These are phyloP conservation scores for Colletotrichum filicis DNA, from an alignment of 2,329 filamentous ascomycete species.

Conservation along the genomic window DNA sequence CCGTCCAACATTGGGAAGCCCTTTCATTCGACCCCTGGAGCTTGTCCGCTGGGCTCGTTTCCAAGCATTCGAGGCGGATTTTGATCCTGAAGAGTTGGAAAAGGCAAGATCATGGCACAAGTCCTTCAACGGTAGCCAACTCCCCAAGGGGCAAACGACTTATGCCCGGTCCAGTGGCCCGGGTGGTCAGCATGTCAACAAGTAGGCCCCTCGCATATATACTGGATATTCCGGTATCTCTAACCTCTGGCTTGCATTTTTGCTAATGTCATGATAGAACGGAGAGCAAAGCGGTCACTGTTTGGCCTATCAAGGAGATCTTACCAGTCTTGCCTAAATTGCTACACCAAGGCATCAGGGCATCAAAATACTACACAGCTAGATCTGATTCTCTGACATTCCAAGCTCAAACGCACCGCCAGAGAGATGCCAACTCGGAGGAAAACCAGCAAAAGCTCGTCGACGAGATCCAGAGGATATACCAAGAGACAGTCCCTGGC, in stretches of 20 bases:
- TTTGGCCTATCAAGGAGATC: slow-evolving; percentile 61
- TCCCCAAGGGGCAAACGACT: slow-evolving; percentile 64
- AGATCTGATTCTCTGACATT: slow-evolving; percentile 64
- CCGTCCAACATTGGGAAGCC: neutral
- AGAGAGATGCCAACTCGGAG: slow-evolving; percentile 61
- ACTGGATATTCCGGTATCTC: neutral
- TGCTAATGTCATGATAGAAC: slow-evolving; percentile 53
- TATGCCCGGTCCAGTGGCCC: slow-evolving; percentile 70
- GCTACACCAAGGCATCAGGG: slow-evolving; percentile 57
- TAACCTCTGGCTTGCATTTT: too few species aligned
- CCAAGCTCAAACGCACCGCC: slow-evolving; percentile 65
- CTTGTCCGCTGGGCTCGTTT: slow-evolving; percentile 44
- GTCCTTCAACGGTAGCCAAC: slow-evolving; percentile 52
- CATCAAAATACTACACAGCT: slow-evolving; percentile 64
- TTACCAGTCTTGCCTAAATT: slow-evolving; percentile 56
- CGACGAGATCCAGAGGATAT: slow-evolving; percentile 60
- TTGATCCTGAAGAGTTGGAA: slow-evolving; percentile 61
- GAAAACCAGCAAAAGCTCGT: slow-evolving; percentile 63
- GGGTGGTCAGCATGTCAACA: slow-evolving; percentile 72
- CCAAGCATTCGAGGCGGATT: slow-evolving; percentile 58
- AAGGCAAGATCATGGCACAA: slow-evolving; percentile 64
- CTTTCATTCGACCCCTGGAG: slow-evolving; percentile 5
- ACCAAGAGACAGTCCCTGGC: slow-evolving; percentile 56
- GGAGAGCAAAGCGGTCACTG: slow-evolving; percentile 68
- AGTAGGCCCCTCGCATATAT: slow-evolving; percentile 51